Evolutionary conservation across 2,329 filamentous ascomycete species (phyloP).

Genomic region (Colletotrichum sidae): DNA sequence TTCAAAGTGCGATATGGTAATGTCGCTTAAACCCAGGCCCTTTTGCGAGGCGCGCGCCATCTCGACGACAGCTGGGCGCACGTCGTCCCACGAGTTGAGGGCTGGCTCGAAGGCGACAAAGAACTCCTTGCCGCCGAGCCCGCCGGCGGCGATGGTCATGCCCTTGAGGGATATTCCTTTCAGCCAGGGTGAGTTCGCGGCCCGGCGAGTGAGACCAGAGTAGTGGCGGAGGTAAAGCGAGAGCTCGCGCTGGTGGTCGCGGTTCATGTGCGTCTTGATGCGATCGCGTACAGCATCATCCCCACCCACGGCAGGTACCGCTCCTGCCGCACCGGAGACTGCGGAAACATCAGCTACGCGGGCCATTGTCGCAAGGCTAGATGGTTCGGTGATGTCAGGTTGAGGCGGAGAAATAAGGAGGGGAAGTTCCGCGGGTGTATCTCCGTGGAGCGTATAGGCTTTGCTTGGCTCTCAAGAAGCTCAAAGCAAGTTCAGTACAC

Average conservation of each 20-base stretch:
- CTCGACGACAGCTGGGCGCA: slow-evolving; percentile 76
- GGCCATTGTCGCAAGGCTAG: neutral
- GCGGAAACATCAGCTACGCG: slow-evolving; percentile 16
- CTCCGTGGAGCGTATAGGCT: no score
- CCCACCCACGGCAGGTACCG: slow-evolving; percentile 35
- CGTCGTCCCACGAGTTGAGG: slow-evolving; percentile 74
- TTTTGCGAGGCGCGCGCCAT: slow-evolving; percentile 71
- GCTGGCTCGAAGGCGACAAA: slow-evolving; percentile 76
- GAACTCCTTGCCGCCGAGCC: slow-evolving; percentile 55
- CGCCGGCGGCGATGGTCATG: slow-evolving; percentile 68
- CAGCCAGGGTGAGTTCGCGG: slow-evolving; percentile 70
- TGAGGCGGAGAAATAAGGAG: no score
- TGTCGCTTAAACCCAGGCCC: slow-evolving; percentile 68
- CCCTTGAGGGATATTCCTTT: slow-evolving; percentile 72
- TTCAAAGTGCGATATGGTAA: slow-evolving; percentile 55
- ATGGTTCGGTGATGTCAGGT: no score
- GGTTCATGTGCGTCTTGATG: slow-evolving; percentile 86
- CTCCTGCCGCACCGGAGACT: neutral
- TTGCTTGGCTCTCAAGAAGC: no score
- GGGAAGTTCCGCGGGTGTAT: no score
- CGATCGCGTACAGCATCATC: slow-evolving; percentile 46
- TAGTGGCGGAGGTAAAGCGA: slow-evolving; percentile 83
- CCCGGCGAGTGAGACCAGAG: slow-evolving; percentile 64
- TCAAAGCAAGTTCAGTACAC: no score
- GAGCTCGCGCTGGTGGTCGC: slow-evolving; percentile 81